Evolutionary conservation across 768 basidiomycete species (phyloP).

Genomic region (Astraeus odoratus): DNA sequence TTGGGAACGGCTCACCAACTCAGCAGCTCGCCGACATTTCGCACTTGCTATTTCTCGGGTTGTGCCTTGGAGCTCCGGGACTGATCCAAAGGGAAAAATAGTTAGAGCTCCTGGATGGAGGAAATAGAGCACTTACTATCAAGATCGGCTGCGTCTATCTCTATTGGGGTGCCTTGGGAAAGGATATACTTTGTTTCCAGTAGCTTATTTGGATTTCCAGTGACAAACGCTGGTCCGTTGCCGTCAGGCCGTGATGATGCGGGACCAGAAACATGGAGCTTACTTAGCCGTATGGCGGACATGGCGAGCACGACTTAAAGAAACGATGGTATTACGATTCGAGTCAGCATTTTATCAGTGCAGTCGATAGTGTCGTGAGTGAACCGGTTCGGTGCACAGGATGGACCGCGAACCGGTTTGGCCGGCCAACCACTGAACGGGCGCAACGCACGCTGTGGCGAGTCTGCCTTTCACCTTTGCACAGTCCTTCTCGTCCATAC

Average conservation of each 20-base stretch:
- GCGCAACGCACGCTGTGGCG: no score
- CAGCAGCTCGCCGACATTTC: conserved; percentile 82
- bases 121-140: conserved; percentile 52
- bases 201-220: conserved; percentile 90
- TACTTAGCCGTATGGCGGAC: conserved; percentile 21
- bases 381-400: no score
- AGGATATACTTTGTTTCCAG: conserved; percentile 84
- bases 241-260: conserved; percentile 7
- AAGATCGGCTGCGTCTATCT: conserved; percentile 70
- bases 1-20: conserved; percentile 44
- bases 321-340: no score
- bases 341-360: no score
- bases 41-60: conserved; percentile 84
- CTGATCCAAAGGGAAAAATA: conserved; percentile 31
- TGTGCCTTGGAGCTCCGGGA: conserved; percentile 91
- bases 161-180: conserved; percentile 54
- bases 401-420: not conserved
- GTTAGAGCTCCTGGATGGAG: not conserved
- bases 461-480: no score
- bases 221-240: conserved; percentile 75
- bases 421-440: no score
- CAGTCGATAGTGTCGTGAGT: no score
- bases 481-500: no score
- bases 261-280: not conserved
- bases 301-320: conserved; percentile 14